phyloP scores from a whole-genome alignment of 495 filamentous ascomycete species.

The Thozetella sp. region DNA sequence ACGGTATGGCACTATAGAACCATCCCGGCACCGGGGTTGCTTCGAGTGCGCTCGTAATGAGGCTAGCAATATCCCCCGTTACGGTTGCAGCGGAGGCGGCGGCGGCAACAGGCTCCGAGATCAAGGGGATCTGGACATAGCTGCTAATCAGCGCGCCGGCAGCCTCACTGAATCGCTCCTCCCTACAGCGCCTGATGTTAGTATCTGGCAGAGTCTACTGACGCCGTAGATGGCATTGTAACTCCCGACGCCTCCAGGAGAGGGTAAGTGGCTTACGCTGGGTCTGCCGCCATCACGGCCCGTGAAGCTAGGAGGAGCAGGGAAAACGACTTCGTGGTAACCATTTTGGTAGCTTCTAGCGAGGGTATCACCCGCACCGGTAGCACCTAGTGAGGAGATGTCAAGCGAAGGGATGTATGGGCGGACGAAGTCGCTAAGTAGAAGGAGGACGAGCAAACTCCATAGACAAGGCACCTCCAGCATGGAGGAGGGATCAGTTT shows the following conservation, averaged over 20 bases:
- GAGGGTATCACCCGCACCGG: neutral
- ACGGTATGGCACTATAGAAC: slow-evolving; percentile 14
- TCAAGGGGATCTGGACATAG: slow-evolving; percentile 12
- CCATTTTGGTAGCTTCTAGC: neutral
- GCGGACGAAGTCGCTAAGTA: neutral
- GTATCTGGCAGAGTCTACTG: neutral
- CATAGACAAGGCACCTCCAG: neutral
- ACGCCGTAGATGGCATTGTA: neutral
- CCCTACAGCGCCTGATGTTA: neutral
- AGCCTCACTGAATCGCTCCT: slow-evolving; percentile 13
- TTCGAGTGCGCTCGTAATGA: slow-evolving; percentile 9
- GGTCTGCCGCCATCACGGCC: neutral
- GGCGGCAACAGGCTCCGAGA: slow-evolving; percentile 7
- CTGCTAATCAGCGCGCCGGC: slow-evolving; percentile 15
- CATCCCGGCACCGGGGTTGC: slow-evolving; percentile 10
- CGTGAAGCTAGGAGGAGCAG: neutral
- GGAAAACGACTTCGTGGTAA: neutral
- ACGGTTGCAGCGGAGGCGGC: slow-evolving; percentile 12
- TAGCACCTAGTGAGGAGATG: neutral
- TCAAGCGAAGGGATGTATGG: neutral
- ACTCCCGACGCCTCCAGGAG: neutral
- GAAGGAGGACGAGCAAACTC: neutral
- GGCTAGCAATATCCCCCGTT: slow-evolving; percentile 8
- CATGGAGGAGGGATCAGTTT: neutral
- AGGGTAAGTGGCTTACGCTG: neutral